A percentile compares a stretch with the other conserved stretches of the same genome.
Conservation (phyloP, 805 yeast species). For the Cyberlindnera amylophila region DNA sequence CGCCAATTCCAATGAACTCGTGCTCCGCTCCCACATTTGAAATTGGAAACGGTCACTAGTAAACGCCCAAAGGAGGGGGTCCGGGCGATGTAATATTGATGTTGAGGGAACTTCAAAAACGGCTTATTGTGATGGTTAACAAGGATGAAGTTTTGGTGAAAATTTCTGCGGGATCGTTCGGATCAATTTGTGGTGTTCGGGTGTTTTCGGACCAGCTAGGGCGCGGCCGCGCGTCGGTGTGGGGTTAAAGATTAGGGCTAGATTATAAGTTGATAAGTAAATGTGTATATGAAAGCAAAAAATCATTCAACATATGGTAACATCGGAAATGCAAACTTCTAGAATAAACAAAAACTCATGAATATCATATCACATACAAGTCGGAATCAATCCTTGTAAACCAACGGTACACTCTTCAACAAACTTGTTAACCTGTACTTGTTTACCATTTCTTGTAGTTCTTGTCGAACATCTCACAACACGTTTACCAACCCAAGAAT, state of each 20-base stretch:
- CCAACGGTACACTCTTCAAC: slow-evolving; percentile 19
- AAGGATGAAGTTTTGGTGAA: not conserved
- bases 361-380: not conserved
- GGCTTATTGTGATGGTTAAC: not conserved
- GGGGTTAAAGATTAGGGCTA: slow-evolving; percentile 1
- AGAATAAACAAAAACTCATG: too few species aligned
- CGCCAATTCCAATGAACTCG: slow-evolving; percentile 8
- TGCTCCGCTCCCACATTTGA: not conserved
- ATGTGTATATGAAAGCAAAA: not conserved
- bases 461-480: slow-evolving; percentile 31
- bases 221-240: not conserved
- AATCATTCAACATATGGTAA: too few species aligned
- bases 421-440: slow-evolving; percentile 3
- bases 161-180: not conserved
- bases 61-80: slow-evolving; percentile 7
- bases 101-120: slow-evolving; percentile 9
- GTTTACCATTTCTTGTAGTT: slow-evolving; percentile 30
- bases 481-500: slow-evolving; percentile 48
- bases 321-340: too few species aligned
- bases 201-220: not conserved
- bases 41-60: slow-evolving; percentile 6
- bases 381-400: slow-evolving; percentile 18
- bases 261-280: too few species aligned
- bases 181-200: slow-evolving; percentile 1
- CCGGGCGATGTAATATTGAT: slow-evolving; percentile 15